Percentiles rank a stretch among this genome's conserved stretches.
phyloP scores from a whole-genome alignment of 1,284 basidiomycete species.

The Pascua guehoae region DNA sequence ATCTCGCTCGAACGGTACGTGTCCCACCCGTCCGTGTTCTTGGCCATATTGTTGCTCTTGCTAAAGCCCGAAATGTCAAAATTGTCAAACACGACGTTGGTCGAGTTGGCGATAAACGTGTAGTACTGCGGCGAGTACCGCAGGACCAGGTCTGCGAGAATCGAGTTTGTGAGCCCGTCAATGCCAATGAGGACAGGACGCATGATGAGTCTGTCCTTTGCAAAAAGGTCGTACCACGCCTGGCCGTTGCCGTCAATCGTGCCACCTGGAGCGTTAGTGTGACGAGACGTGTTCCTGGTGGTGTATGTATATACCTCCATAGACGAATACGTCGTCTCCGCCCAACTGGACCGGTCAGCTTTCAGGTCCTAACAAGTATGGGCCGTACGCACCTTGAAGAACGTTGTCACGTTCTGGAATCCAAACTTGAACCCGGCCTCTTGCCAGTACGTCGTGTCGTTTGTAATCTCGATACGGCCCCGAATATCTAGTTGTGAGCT shows the following conservation, averaged over 20 bases:
- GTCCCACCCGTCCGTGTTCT: slow-evolving; percentile 64
- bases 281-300: neutral
- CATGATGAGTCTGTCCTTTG: slow-evolving; percentile 25
- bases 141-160: neutral
- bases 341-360: neutral
- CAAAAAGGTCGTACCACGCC: slow-evolving; percentile 59
- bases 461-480: slow-evolving; percentile 6
- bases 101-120: slow-evolving; percentile 55
- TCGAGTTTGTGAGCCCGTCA: slow-evolving; percentile 1
- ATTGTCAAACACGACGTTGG: slow-evolving; percentile 56
- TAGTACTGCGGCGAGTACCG: slow-evolving; percentile 26
- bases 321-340: slow-evolving; percentile 58
- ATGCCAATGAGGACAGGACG: slow-evolving; percentile 21
- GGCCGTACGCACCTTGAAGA: neutral
- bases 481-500: neutral
- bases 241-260: slow-evolving; percentile 37
- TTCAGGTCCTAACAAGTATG: no score
- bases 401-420: slow-evolving; percentile 4
- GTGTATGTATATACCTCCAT: slow-evolving; percentile 46
- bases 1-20: slow-evolving; percentile 54
- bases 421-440: neutral
- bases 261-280: slow-evolving; percentile 3
- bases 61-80: slow-evolving; percentile 29
- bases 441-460: slow-evolving; percentile 7
- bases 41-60: slow-evolving; percentile 27